Conservation (phyloP, 805 yeast species). For the Zygosaccharomyces lentus region DNA sequence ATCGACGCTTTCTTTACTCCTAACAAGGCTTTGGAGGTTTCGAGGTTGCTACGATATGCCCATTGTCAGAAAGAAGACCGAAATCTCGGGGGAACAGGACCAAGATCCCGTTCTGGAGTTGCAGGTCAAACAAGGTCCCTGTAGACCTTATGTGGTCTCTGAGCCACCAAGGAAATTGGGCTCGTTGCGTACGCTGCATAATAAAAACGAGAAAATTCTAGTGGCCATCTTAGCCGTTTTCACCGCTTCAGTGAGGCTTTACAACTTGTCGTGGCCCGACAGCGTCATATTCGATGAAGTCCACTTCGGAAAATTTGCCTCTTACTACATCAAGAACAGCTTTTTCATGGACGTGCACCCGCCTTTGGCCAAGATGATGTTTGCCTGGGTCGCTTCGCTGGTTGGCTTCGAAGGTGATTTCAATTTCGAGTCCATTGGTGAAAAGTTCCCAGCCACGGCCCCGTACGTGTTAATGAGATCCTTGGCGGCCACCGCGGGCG, state of each 20-base stretch:
- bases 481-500: slow-evolving; percentile 64
- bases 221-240: slow-evolving; percentile 44
- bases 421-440: slow-evolving; percentile 62
- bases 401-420: slow-evolving; percentile 74
- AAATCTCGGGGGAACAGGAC: slow-evolving; percentile 1
- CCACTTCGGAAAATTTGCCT: slow-evolving; percentile 95
- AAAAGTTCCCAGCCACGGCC: slow-evolving; percentile 47
- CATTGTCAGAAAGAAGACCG: slow-evolving; percentile 4
- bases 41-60: slow-evolving; percentile 1
- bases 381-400: slow-evolving; percentile 61
- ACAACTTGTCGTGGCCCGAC: slow-evolving; percentile 59
- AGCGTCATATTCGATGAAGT: slow-evolving; percentile 91
- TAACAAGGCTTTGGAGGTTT: not conserved
- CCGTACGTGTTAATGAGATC: slow-evolving; percentile 71
- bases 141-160: slow-evolving; percentile 52
- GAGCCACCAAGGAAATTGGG: slow-evolving; percentile 43
- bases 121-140: slow-evolving; percentile 45
- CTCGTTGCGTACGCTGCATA: slow-evolving; percentile 39
- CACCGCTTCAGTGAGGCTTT: slow-evolving; percentile 57
- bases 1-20: not conserved
- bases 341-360: slow-evolving; percentile 78
- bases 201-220: slow-evolving; percentile 40
- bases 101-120: slow-evolving; percentile 41
- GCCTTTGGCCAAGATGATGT: slow-evolving; percentile 72
- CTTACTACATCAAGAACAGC: slow-evolving; percentile 62